phyloP scores from a whole-genome alignment of 2,329 filamentous ascomycete genomes.

The Diplocarpon rosae region DNA sequence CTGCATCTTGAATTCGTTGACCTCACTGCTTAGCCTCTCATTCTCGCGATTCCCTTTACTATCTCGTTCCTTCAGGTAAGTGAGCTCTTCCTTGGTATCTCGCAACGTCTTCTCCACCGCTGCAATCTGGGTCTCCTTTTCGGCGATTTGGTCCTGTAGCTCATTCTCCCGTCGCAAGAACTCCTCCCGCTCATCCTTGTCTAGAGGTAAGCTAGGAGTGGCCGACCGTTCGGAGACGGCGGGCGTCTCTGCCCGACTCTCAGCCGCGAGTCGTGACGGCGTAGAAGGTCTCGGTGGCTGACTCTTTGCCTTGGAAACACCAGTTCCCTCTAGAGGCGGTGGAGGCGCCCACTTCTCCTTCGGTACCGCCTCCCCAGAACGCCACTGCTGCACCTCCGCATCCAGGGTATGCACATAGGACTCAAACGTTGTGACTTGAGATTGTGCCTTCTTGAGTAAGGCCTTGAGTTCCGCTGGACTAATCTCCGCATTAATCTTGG shows the following conservation, averaged over 20 bases:
- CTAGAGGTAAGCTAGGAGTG: conserved; percentile 77
- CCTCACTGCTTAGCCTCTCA: conserved; percentile 71
- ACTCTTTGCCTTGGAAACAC: conserved; percentile 38
- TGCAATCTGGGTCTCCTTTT: conserved; percentile 76
- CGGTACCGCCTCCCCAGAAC: conserved; percentile 76
- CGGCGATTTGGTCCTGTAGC: conserved; percentile 88
- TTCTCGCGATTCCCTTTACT: conserved; percentile 79
- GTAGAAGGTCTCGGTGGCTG: conserved; percentile 44
- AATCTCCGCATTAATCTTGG: conserved; percentile 97
- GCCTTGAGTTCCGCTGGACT: conserved; percentile 91
- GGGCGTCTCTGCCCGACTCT: conserved; percentile 52
- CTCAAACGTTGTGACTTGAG: conserved; percentile 80
- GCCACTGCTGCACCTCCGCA: conserved; percentile 77
- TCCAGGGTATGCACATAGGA: conserved; percentile 76
- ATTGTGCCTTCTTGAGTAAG: conserved; percentile 84
- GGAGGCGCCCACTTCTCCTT: conserved; percentile 77
- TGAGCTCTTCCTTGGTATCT: conserved; percentile 77
- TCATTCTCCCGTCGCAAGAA: conserved; percentile 93
- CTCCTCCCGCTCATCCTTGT: conserved; percentile 95
- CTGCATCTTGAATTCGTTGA: conserved; percentile 94
- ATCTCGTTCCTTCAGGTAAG: conserved; percentile 76
- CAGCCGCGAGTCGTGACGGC: conserved; percentile 43
- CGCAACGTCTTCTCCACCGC: conserved; percentile 69
- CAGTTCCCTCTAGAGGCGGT: conserved; percentile 47
- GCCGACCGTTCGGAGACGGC: conserved; percentile 68